These are phyloP conservation scores for Pseudopithomyces maydicus DNA, from an alignment of 2,329 filamentous ascomycete genomes.

Conservation along the genomic window DNA sequence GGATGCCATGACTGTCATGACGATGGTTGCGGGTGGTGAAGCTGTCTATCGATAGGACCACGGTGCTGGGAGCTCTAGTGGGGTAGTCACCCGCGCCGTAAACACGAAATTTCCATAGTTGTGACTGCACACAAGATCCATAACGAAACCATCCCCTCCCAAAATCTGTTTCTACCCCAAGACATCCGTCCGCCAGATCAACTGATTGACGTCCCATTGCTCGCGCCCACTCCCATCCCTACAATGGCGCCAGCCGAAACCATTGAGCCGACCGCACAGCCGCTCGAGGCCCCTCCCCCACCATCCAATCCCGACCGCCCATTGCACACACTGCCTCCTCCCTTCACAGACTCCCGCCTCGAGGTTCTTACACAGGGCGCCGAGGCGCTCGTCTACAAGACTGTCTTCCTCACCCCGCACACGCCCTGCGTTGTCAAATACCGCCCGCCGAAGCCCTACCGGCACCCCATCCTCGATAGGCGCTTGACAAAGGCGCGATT, in stretches of 20 bases:
- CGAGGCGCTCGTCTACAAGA: constrained; percentile 92
- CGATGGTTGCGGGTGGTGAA: background rate
- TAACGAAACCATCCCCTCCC: background rate
- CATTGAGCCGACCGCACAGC: constrained; percentile 21
- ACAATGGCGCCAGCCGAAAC: constrained; percentile 21
- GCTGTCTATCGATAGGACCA: background rate
- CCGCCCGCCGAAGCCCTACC: constrained; percentile 87
- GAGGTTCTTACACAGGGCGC: constrained; percentile 88
- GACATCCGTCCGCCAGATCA: too few relatives aligned
- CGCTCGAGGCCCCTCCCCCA: constrained; percentile 25
- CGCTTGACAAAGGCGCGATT: constrained; percentile 87
- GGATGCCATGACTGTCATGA: background rate
- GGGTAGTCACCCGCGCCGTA: background rate
- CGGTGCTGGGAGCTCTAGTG: constrained; percentile 1
- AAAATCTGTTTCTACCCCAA: background rate
- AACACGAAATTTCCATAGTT: constrained; percentile 5
- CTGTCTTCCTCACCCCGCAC: constrained; percentile 72
- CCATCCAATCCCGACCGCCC: constrained; percentile 24
- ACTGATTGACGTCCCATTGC: background rate
- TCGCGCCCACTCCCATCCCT: background rate
- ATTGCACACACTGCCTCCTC: constrained; percentile 31
- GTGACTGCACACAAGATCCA: background rate
- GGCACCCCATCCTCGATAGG: constrained; percentile 86
- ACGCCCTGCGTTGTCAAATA: constrained; percentile 84
- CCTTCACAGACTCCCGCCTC: constrained; percentile 61